Base-by-base conservation (phyloP, 1,284 basidiomycete genomes). In the Pseudozyma hubeiensis region DNA sequence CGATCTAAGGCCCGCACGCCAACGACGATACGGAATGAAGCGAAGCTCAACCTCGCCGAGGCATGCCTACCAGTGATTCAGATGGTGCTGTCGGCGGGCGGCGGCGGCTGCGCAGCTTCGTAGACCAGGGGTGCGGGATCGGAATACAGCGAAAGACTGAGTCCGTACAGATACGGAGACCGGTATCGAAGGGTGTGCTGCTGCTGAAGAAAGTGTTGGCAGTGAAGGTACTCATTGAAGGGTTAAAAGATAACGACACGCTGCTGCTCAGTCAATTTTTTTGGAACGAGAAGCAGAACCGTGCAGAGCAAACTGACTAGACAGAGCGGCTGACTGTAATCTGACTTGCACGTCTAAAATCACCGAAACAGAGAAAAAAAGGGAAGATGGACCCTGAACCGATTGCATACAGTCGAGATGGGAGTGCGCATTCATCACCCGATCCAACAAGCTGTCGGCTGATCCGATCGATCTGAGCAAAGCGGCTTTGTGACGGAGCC, bases 321-420 rank as follows among this genome's bases (percentile, higher is more conserved):
- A 39, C 16, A 37, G 16, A 37, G 47, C 33, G 34, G 16, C 8
- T 19, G 48, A 49, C 31, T 31, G 31, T 16, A 31, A 35, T 17
- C 6, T 33, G 4, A n/a, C 7, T 17, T 29, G 16, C 19, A 51
- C 19, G 24, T 13, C 33, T 33, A 9, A 35, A 37, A 34, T 16
- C 13, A 45, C 8, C 10, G 29, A 24, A 31, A 47, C 13, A 33
- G 33, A 63, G 40, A 45, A 46, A 43, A 47, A 43, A 41, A n/a
- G n/a, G 40, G 40, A 16, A 39, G 31, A 49, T 67, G 64, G 64
- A 67, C 64, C 64, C 64, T 67, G 24, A 24, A 24, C 24, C 24
- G 50, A 35, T 17, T 56, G 56, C 63, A 64, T 51, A 24, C 24
- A 24, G 24, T 24, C 24, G 24, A 24, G 24, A 24, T 24, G 24